phyloP scores from a whole-genome alignment of 345 rosid species.

The Hibiscus mutabilis region DNA sequence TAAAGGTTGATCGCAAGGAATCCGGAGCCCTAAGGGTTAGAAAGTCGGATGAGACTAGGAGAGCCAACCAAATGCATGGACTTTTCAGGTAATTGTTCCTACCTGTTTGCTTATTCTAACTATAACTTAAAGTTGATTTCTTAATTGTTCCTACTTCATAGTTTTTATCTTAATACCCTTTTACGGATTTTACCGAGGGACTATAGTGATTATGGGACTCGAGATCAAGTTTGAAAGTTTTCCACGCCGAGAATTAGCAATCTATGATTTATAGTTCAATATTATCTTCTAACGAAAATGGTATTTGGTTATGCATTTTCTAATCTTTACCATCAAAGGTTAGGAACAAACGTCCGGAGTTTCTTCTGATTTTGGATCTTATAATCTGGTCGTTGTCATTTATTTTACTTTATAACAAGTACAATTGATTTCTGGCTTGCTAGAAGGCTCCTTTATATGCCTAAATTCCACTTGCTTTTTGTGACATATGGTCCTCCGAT shows the following conservation, averaged over 20 bases:
- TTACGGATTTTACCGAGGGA: background rate
- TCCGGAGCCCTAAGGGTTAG: constrained; percentile 51
- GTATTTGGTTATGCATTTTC: background rate
- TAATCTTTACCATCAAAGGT: no score
- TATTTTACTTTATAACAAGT: background rate
- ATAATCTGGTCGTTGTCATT: background rate
- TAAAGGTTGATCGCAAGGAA: constrained; percentile 62
- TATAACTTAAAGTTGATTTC: background rate
- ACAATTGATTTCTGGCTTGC: background rate
- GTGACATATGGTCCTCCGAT: background rate
- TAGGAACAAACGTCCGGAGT: no score
- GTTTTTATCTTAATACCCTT: background rate
- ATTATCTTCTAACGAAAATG: background rate
- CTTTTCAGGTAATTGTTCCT: constrained; percentile 71
- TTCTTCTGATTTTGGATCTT: background rate
- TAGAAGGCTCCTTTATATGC: background rate
- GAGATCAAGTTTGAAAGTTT: background rate
- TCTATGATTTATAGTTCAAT: background rate
- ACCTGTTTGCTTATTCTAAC: background rate
- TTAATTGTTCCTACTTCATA: background rate
- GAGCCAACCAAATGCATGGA: constrained; percentile 97
- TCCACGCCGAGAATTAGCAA: background rate
- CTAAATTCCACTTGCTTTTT: background rate
- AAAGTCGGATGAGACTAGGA: constrained; percentile 71
- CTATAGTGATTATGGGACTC: background rate